Percentiles rank a stretch among this genome's conserved stretches.
Conservation (phyloP, 2,329 filamentous ascomycete genomes). For the Ilyonectria mors-panacis region DNA sequence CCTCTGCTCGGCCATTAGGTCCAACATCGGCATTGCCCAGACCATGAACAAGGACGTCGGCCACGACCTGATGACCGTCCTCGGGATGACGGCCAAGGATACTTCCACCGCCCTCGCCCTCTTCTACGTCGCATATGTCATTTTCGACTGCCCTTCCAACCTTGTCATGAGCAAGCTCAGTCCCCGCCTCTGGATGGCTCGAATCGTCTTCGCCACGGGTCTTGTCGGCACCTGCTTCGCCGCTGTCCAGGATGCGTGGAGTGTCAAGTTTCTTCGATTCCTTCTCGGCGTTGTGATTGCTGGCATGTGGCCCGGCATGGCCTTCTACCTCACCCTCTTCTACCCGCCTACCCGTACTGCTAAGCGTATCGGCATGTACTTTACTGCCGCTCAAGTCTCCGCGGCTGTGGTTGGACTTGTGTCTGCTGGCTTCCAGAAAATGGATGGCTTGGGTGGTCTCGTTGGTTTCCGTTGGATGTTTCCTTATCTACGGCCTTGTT, state of each 20-base stretch:
- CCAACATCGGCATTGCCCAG: constrained; percentile 93
- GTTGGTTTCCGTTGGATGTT: constrained; percentile 96
- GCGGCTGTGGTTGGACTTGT: constrained; percentile 91
- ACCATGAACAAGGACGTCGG: constrained; percentile 84
- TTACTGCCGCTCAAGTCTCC: constrained; percentile 89
- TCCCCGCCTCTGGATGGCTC: constrained; percentile 91
- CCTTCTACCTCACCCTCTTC: constrained; percentile 92
- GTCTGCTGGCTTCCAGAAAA: constrained; percentile 91
- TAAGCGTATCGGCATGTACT: constrained; percentile 91
- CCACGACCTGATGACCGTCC: constrained; percentile 82
- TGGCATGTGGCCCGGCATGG: constrained; percentile 96
- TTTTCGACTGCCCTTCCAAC: constrained; percentile 92
- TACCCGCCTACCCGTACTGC: constrained; percentile 90
- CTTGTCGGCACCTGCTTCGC: constrained; percentile 88
- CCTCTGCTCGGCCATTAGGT: constrained; percentile 90
- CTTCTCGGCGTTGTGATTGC: constrained; percentile 90
- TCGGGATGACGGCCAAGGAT: constrained; percentile 80
- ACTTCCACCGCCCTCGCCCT: constrained; percentile 87
- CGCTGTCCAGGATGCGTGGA: constrained; percentile 86
- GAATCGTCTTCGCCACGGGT: constrained; percentile 90
- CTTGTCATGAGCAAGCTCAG: constrained; percentile 89
- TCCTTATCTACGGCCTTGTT: constrained; percentile 86
- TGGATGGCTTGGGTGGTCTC: constrained; percentile 83
- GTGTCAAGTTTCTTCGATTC: constrained; percentile 88
- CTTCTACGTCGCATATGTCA: constrained; percentile 93